Evolutionary conservation across 2,329 filamentous ascomycete species (phyloP).

Genomic region (Pseudogymnoascus sp.): DNA sequence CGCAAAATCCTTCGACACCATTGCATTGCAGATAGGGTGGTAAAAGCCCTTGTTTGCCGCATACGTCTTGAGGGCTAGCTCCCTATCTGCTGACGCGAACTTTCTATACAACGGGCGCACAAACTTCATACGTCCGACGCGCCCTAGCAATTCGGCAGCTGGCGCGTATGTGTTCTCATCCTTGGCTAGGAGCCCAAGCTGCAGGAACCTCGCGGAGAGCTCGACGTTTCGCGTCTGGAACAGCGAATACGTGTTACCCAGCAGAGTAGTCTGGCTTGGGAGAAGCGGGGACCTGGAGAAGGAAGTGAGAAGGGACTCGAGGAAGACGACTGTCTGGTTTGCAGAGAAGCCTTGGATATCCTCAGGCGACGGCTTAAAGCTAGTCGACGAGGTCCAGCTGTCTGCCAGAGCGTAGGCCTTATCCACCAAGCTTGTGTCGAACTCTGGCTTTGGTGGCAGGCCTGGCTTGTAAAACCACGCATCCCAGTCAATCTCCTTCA

Average conservation of each 20-base stretch:
- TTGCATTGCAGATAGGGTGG: conserved; percentile 80
- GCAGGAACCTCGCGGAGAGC: conserved; percentile 71
- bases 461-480: conserved; percentile 82
- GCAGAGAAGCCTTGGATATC: conserved; percentile 71
- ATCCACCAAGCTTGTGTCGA: conserved; percentile 82
- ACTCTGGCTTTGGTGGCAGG: conserved; percentile 80
- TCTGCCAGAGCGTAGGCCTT: conserved; percentile 73
- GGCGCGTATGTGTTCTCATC: conserved; percentile 62
- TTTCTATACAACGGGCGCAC: conserved; percentile 76
- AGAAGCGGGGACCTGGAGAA: conserved; percentile 56
- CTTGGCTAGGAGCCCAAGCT: conserved; percentile 67
- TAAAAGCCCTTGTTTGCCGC: conserved; percentile 86
- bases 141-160: conserved; percentile 66
- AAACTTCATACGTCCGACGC: conserved; percentile 94
- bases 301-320: conserved; percentile 60
- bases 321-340: conserved; percentile 86
- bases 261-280: conserved; percentile 55
- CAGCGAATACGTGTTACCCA: conserved; percentile 71
- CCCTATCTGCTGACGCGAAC: conserved; percentile 64
- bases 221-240: conserved; percentile 75
- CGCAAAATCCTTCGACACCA: conserved; percentile 76
- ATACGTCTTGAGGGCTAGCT: conserved; percentile 74
- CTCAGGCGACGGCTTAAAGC: conserved; percentile 53
- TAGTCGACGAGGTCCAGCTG: conserved; percentile 64
- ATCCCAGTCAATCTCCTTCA: conserved; percentile 79